These are phyloP conservation scores for Reutealis trisperma DNA, from an alignment of 345 rosid species.

Conservation along the genomic window DNA sequence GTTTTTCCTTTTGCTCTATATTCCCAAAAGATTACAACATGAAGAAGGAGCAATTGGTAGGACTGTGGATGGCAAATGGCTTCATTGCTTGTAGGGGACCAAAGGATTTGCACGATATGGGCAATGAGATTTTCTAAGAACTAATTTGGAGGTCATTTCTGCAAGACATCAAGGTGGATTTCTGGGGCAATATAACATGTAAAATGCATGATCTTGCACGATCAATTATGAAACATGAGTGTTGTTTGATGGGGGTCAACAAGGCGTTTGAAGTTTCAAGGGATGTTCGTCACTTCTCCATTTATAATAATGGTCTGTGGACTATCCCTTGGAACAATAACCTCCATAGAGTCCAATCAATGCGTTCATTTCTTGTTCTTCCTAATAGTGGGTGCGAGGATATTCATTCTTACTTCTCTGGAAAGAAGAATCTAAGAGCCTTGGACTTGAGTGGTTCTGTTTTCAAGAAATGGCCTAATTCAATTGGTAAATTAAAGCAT, in stretches of 20 bases:
- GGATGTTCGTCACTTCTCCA: neutral
- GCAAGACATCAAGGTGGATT: neutral
- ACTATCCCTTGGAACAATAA: neutral
- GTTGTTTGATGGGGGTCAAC: neutral
- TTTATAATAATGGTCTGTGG: neutral
- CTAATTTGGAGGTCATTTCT: constrained; percentile 13
- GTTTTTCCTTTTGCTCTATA: constrained; percentile 13
- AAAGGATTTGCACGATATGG: constrained; percentile 11
- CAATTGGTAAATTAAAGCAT: constrained; percentile 25
- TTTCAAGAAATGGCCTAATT: neutral
- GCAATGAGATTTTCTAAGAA: constrained; percentile 19
- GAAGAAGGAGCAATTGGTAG: constrained; percentile 5
- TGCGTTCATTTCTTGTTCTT: neutral
- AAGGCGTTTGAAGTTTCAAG: neutral
- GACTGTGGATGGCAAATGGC: neutral
- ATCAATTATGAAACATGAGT: constrained; percentile 10
- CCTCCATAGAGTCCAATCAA: neutral
- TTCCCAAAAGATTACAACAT: constrained; percentile 6
- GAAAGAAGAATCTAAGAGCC: constrained; percentile 8
- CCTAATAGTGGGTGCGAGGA: fast-evolving
- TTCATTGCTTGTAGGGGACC: neutral
- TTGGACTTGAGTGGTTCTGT: neutral
- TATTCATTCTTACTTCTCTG: neutral
- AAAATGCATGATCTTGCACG: neutral
- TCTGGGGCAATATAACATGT: neutral